Percentiles rank a stretch among this genome's conserved stretches.
These are phyloP conservation scores for Pseudovirgaria hyperparasitica DNA, from an alignment of 2,329 filamentous ascomycete genomes.

Conservation along the genomic window DNA sequence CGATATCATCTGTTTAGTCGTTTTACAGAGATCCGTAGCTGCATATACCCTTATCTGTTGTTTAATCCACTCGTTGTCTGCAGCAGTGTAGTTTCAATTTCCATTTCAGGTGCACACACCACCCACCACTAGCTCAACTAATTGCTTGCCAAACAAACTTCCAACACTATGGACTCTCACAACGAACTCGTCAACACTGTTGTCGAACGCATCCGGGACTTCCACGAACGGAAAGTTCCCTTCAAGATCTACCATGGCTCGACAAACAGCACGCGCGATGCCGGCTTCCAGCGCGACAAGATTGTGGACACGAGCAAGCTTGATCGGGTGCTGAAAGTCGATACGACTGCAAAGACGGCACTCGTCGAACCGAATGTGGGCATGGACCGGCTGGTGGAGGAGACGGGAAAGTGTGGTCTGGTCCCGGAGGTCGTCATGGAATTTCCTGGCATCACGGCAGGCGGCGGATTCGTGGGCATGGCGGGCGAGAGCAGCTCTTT, in stretches of 20 bases:
- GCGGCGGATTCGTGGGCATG: slow-evolving; percentile 54
- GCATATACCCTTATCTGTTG: no score
- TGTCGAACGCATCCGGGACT: slow-evolving; percentile 28
- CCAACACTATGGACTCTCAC: slow-evolving; percentile 22
- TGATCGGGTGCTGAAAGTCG: slow-evolving; percentile 33
- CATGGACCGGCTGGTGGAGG: slow-evolving; percentile 51
- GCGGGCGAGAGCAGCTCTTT: slow-evolving; percentile 56
- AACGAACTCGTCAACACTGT: slow-evolving; percentile 23
- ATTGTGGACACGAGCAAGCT: slow-evolving; percentile 38
- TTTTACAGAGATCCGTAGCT: no score
- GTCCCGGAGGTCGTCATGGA: slow-evolving; percentile 58
- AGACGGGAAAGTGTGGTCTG: slow-evolving; percentile 41
- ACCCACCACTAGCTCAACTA: no score
- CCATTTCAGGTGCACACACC: no score
- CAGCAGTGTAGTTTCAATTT: no score
- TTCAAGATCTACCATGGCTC: slow-evolving; percentile 47
- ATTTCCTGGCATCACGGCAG: slow-evolving; percentile 56
- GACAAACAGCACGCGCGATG: slow-evolving; percentile 39
- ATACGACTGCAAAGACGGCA: slow-evolving; percentile 28
- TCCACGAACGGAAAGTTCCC: slow-evolving; percentile 32
- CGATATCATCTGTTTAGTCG: no score
- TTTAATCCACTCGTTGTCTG: no score
- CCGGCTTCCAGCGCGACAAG: slow-evolving; percentile 25
- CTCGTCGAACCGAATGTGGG: slow-evolving; percentile 57
- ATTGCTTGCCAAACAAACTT: no score